Evolutionary conservation across 2,329 filamentous ascomycete species (phyloP).

Genomic region (Byssoonygena ceratinophila): DNA sequence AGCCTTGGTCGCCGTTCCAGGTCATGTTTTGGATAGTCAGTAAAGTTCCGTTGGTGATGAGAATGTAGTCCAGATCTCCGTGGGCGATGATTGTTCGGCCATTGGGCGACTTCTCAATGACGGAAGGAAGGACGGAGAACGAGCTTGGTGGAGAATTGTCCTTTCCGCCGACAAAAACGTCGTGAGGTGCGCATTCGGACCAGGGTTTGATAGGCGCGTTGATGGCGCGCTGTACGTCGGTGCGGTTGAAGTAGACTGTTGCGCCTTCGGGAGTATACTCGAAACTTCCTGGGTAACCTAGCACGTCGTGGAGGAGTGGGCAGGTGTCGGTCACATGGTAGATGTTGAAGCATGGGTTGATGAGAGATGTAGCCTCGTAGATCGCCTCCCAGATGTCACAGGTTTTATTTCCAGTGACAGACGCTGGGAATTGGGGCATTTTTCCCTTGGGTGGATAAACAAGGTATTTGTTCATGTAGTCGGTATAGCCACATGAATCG

Average conservation of each 20-base stretch:
- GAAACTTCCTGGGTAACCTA: constrained; percentile 57
- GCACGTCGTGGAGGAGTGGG: constrained; percentile 57
- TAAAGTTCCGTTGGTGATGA: constrained; percentile 59
- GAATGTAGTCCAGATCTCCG: constrained; percentile 58
- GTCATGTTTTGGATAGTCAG: constrained; percentile 72
- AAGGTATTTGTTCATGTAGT: constrained; percentile 42
- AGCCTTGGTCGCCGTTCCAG: constrained; percentile 61
- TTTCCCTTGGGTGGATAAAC: constrained; percentile 54
- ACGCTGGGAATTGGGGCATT: constrained; percentile 44
- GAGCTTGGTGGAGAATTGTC: constrained; percentile 43
- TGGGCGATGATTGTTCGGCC: constrained; percentile 65
- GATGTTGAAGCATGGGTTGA: constrained; percentile 71
- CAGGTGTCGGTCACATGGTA: constrained; percentile 66
- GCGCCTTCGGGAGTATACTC: constrained; percentile 54
- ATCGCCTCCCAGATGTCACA: constrained; percentile 53
- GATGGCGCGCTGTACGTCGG: constrained; percentile 58
- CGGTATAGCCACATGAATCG: constrained; percentile 38
- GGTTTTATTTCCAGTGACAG: constrained; percentile 24
- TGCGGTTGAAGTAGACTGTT: constrained; percentile 58
- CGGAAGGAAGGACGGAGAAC: constrained; percentile 52
- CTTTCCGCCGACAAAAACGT: constrained; percentile 38
- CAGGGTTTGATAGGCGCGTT: constrained; percentile 51
- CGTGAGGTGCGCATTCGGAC: constrained; percentile 43
- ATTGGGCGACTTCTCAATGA: constrained; percentile 55
- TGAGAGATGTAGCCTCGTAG: constrained; percentile 41